These are phyloP conservation scores for Fusarium fracticaudum DNA, from an alignment of 2,329 filamentous ascomycete genomes.

Conservation along the genomic window DNA sequence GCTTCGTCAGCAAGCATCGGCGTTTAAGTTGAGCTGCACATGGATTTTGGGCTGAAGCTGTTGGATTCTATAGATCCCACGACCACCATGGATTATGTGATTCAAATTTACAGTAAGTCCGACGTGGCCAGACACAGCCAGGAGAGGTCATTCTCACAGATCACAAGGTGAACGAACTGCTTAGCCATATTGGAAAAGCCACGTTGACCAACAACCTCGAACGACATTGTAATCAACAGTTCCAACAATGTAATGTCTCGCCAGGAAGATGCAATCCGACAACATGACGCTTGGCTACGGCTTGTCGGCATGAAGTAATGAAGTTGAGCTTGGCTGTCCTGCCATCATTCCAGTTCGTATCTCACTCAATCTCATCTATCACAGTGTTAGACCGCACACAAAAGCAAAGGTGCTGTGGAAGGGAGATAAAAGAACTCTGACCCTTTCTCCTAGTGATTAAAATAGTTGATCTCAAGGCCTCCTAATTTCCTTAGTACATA, in stretches of 20 bases:
- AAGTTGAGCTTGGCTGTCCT: neutral
- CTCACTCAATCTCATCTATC: neutral
- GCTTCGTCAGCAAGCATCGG: conserved; percentile 25
- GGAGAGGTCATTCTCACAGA: neutral
- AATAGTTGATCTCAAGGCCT: neutral
- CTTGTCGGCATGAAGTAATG: neutral
- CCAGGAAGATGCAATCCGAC: neutral
- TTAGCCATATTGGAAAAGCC: neutral
- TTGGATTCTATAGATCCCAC: neutral
- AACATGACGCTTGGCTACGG: neutral
- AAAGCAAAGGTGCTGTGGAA: neutral
- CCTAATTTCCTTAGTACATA: neutral
- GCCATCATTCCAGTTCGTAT: neutral
- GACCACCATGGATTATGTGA: neutral
- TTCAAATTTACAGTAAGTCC: neutral
- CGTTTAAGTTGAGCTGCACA: neutral
- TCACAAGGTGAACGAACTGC: neutral
- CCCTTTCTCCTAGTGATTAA: neutral
- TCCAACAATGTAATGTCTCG: neutral
- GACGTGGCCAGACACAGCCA: neutral
- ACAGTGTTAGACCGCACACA: neutral
- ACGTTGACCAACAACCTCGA: neutral
- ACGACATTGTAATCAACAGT: neutral
- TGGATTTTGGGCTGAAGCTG: neutral
- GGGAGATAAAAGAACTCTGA: neutral